These are phyloP conservation scores for Ganoderma sinense DNA, from an alignment of 1,284 basidiomycete species.

Conservation along the genomic window DNA sequence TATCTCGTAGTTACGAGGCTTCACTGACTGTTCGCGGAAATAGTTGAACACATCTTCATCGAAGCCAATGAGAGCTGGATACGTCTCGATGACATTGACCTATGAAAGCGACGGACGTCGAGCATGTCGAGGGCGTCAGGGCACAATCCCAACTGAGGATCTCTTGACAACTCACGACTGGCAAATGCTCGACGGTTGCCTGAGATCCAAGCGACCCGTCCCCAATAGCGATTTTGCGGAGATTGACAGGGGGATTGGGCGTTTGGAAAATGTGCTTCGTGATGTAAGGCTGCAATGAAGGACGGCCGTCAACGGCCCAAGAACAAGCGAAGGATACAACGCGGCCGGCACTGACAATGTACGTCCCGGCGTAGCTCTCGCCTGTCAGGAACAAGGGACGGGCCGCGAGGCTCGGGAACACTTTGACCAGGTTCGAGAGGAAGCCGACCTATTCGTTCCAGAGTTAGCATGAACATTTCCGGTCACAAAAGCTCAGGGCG, in stretches of 20 bases:
- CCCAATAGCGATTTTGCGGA: conserved; percentile 72
- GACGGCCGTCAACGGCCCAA: not conserved
- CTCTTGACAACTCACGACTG: conserved; percentile 49
- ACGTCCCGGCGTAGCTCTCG: conserved; percentile 42
- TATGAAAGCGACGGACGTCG: conserved; percentile 30
- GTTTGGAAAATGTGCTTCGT: conserved; percentile 68
- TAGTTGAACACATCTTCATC: conserved; percentile 70
- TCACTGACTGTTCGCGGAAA: conserved; percentile 66
- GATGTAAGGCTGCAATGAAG: conserved; percentile 63
- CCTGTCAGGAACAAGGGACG: conserved; percentile 41
- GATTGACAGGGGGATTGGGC: conserved; percentile 65
- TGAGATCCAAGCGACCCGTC: conserved; percentile 66
- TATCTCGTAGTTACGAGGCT: not conserved
- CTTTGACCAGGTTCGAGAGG: conserved; percentile 36
- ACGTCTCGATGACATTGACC: conserved; percentile 68
- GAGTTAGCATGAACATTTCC: not conserved
- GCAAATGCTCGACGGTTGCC: conserved; percentile 56
- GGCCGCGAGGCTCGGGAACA: conserved; percentile 39
- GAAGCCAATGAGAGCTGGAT: conserved; percentile 75
- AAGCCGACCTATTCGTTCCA: conserved; percentile 31
- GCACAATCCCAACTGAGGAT: not conserved
- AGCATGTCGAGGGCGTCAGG: not conserved
- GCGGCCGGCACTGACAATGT: conserved; percentile 44
- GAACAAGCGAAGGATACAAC: not conserved
- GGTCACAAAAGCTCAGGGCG: conserved; percentile 11